Evolutionary conservation across 257 asterid genomes (phyloP).

Genomic region (Cordia subcordata): DNA sequence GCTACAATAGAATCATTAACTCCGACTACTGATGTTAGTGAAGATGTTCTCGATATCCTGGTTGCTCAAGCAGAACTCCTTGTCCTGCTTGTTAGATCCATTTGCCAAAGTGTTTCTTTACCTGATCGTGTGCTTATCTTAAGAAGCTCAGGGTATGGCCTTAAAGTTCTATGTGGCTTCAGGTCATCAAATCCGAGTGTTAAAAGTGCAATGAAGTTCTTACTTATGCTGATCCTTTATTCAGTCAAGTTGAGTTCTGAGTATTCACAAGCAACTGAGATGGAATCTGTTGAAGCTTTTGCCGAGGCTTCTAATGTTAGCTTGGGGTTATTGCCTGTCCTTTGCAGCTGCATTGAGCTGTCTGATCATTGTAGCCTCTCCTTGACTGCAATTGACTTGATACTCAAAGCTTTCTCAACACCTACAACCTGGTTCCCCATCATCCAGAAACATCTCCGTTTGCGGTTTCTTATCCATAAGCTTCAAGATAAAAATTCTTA

Average conservation of each 20-base stretch:
- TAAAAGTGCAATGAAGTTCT: constrained; percentile 35
- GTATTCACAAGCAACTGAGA: constrained; percentile 24
- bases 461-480: constrained; percentile 56
- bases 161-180: constrained; percentile 53
- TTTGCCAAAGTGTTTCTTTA: constrained; percentile 28
- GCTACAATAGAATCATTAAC: constrained; percentile 49
- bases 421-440: constrained; percentile 77
- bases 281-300: constrained; percentile 32
- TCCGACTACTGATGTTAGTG: constrained; percentile 38
- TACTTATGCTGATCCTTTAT: constrained; percentile 62
- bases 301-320: constrained; percentile 54
- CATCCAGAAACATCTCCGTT: constrained; percentile 61
- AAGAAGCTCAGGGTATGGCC: constrained; percentile 67
- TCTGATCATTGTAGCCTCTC: constrained; percentile 57
- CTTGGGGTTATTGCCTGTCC: constrained; percentile 70
- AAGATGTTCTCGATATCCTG: constrained; percentile 54
- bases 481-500: constrained; percentile 48
- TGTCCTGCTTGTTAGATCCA: constrained; percentile 51
- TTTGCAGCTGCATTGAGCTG: constrained; percentile 59
- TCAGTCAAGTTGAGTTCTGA: constrained; percentile 38
- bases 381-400: constrained; percentile 55
- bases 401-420: constrained; percentile 60
- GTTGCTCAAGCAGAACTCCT: constrained; percentile 73
- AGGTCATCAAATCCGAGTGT: constrained; percentile 36
- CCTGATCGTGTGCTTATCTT: constrained; percentile 40